A percentile compares a stretch with the other conserved stretches of the same genome.
Evolutionary conservation across 2,329 filamentous ascomycete species (phyloP).

Genomic region (Raffaelea ambrosiae): DNA sequence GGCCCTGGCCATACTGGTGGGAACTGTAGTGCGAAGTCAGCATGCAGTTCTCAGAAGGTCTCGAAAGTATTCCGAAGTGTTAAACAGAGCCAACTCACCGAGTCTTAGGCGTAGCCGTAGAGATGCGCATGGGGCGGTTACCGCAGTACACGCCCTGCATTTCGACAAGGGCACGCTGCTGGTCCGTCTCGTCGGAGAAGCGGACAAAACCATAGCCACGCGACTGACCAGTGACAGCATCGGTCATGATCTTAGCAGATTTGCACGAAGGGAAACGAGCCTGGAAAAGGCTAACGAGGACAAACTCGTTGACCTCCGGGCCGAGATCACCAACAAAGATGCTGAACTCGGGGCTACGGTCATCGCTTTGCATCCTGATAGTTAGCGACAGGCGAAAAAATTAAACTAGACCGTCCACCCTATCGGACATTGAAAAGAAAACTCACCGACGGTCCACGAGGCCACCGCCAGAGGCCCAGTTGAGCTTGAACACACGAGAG

Average conservation of each 20-base stretch:
- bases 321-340: constrained; percentile 98
- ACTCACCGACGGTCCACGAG: constrained; percentile 83
- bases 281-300: constrained; percentile 94
- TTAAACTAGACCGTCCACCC: too few relatives aligned
- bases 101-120: constrained; percentile 96
- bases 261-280: constrained; percentile 95
- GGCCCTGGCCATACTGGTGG: constrained; percentile 30
- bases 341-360: constrained; percentile 89
- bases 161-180: constrained; percentile 90
- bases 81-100: constrained; percentile 36
- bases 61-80: not conserved
- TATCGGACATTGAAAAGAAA: not conserved
- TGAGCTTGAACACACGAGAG: constrained; percentile 92
- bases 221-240: constrained; percentile 94
- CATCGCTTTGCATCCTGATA: constrained; percentile 54
- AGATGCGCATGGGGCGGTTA: constrained; percentile 97
- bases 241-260: constrained; percentile 99
- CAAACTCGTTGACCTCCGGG: constrained; percentile 97
- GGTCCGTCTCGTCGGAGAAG: constrained; percentile 90
- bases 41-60: not conserved
- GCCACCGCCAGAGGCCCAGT: constrained; percentile 97
- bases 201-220: constrained; percentile 97
- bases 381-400: constrained; percentile 7
- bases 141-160: constrained; percentile 99
- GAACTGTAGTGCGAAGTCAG: constrained; percentile 16